Percentiles rank a stretch among this genome's conserved stretches.
Conservation (phyloP, 1,139 yeast genomes). For the Zygoascus meyerae region DNA sequence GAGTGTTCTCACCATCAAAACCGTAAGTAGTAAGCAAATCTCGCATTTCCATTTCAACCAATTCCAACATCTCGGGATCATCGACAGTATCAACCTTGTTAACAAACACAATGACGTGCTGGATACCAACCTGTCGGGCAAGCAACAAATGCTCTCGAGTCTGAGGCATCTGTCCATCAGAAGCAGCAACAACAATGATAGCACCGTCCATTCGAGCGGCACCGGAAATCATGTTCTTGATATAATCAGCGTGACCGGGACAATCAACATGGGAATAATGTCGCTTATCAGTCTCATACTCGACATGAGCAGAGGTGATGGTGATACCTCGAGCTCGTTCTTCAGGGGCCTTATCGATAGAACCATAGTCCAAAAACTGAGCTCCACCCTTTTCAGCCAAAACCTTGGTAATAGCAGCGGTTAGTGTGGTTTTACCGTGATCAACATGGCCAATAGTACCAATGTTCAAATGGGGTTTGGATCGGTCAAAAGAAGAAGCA, state of each 20-base stretch:
- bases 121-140: conserved; percentile 99
- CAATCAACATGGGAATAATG: conserved; percentile 97
- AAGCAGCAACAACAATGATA: conserved; percentile 97
- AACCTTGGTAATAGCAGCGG: conserved; percentile 98
- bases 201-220: conserved; percentile 99
- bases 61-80: conserved; percentile 98
- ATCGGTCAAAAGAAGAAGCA: conserved; percentile 28
- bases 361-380: conserved; percentile 75
- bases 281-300: conserved; percentile 86
- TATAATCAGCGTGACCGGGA: conserved; percentile 99
- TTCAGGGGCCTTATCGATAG: conserved; percentile 98
- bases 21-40: conserved; percentile 86
- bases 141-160: conserved; percentile 97
- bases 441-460: conserved; percentile 98
- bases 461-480: conserved; percentile 89
- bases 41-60: conserved; percentile 99
- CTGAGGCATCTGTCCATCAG: conserved; percentile 99
- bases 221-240: conserved; percentile 98
- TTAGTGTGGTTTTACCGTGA: conserved; percentile 97
- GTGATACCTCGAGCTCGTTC: conserved; percentile 99
- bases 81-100: conserved; percentile 97
- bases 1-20: conserved; percentile 96
- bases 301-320: conserved; percentile 95
- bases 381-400: conserved; percentile 89
- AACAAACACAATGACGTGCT: conserved; percentile 92